phyloP scores from a whole-genome alignment of 345 rosid genomes.

The Trapa bicornis region DNA sequence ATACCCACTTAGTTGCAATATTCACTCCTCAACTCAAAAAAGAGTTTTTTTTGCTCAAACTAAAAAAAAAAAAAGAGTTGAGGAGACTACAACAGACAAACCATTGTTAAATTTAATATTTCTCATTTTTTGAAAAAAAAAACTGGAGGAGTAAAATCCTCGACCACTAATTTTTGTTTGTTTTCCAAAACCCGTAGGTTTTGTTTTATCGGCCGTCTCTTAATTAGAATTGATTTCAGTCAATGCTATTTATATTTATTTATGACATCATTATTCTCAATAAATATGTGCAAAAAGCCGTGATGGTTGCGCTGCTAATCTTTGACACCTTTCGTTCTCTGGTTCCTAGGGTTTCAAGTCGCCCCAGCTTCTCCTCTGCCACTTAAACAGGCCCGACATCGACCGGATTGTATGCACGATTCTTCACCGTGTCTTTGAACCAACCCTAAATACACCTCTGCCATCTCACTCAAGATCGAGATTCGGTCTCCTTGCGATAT shows the following conservation, averaged over 20 bases:
- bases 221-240: not conserved
- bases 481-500: not conserved
- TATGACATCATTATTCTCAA: not conserved
- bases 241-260: not conserved
- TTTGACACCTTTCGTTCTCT: slow-evolving; percentile 29
- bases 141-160: not conserved
- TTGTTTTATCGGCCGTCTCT: not conserved
- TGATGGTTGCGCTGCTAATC: not conserved
- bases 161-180: not conserved
- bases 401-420: not conserved
- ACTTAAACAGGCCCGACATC: not conserved
- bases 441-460: not conserved
- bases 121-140: too few relatives aligned
- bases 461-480: not conserved
- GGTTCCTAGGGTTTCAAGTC: slow-evolving; percentile 53
- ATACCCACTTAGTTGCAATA: too few relatives aligned
- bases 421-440: not conserved
- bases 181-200: too few relatives aligned
- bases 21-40: too few relatives aligned
- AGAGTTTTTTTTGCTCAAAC: too few relatives aligned
- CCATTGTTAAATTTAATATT: too few relatives aligned
- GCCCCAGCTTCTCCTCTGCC: not conserved
- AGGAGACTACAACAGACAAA: too few relatives aligned
- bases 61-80: too few relatives aligned
- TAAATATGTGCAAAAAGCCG: not conserved